Base-by-base conservation (phyloP, 192 early-diverging fungal species). In the Radiomyces spectabilis region DNA sequence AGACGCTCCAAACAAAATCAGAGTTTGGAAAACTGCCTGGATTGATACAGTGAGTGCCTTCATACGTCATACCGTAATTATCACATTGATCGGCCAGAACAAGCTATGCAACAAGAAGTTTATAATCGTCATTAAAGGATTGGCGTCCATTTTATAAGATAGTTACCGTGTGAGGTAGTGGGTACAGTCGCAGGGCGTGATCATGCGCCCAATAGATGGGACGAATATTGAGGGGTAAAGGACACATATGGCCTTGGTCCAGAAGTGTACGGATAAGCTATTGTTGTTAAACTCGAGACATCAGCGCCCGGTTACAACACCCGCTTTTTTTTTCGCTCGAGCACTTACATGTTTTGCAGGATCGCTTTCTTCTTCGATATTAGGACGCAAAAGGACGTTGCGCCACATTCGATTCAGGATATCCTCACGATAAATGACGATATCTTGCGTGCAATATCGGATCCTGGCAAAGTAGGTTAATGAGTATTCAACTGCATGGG, bases 381-480 rank as follows among this genome's bases (percentile, higher is more conserved):
- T 55, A 6, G 54, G 42, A 5, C 45, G 27, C 5, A 53, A 48
- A 52, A 43, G 65, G 35, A 68, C 59, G 66, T 92, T 92, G 34
- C 92, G 77, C 47, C 82, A 72, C 47, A 94, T 63, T 60, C 76
- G 77, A 50, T 79, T 85, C 43, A 89, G 61, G 39, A 93, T 57
- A 57, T 95, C 92, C 53, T 95, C 91, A 13, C 93, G 80, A 55
- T 88, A 94, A 19, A 97, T 74, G 1, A 95, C 81, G 41, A 97
- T 87, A 54, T 97, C 94, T 47, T 93, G 90, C 3, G 84, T 87
- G 59, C 86, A 93, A 56, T 92, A 95, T 50, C 85, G 84, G 62
- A 97, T 91, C 27, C 88, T 84, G 59, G 34, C n/a, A n/a, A n/a
- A n/a, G n/a, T n/a, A n/a, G n/a, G n/a, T n/a, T n/a, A n/a, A n/a